Conservation (phyloP, 1,139 yeast genomes). For the Nakaseomyces kungkrabaensis region DNA sequence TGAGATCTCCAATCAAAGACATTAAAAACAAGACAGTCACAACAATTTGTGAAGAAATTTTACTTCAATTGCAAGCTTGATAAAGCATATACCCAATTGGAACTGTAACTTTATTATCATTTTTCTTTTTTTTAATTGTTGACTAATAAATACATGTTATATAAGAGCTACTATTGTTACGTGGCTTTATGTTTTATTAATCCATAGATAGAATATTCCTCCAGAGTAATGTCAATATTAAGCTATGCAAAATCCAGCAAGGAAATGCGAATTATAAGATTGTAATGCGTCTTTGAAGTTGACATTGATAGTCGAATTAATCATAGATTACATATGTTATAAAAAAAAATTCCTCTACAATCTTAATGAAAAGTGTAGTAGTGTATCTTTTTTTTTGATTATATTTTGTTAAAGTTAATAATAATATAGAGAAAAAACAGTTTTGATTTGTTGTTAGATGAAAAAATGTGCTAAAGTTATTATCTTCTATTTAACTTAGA, state of each 20-base stretch:
- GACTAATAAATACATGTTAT: too few species aligned
- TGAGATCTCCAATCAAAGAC: conserved; percentile 20
- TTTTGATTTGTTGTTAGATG: not conserved
- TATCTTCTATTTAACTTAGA: conserved; percentile 40
- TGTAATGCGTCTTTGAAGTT: too few species aligned
- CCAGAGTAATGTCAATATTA: too few species aligned
- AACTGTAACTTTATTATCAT: not conserved
- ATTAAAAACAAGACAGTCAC: conserved; percentile 1
- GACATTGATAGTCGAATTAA: too few species aligned
- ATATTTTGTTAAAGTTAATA: not conserved
- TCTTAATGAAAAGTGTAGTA: not conserved
- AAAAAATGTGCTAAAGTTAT: conserved; percentile 1
- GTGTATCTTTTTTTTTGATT: not conserved
- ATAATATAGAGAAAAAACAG: conserved; percentile 1
- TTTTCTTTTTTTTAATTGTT: not conserved
- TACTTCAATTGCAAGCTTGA: not conserved
- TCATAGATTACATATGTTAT: not conserved
- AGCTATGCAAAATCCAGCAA: too few species aligned
- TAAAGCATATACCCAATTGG: not conserved
- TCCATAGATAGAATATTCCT: not conserved
- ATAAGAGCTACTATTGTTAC: too few species aligned
- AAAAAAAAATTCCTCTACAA: not conserved
- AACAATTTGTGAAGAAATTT: not conserved
- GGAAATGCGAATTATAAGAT: too few species aligned
- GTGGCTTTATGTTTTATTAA: too few species aligned